phyloP scores from a whole-genome alignment of 2,329 filamentous ascomycete genomes.

The Fusarium liriodendri region DNA sequence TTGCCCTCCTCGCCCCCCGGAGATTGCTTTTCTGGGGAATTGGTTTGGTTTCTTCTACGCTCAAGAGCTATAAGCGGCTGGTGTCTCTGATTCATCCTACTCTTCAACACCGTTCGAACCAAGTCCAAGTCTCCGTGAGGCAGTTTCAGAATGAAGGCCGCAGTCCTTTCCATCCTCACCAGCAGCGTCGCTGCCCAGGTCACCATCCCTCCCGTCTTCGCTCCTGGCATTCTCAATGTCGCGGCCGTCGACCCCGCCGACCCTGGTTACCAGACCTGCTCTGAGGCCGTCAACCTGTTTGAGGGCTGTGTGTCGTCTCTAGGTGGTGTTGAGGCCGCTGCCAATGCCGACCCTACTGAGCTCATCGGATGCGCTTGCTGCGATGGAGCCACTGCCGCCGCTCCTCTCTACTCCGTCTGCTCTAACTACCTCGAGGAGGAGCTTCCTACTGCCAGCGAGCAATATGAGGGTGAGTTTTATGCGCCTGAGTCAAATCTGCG shows the following conservation, averaged over 20 bases:
- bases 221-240: constrained; percentile 35
- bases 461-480: constrained; percentile 41
- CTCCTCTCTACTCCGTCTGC: constrained; percentile 44
- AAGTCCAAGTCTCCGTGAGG: background rate
- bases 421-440: constrained; percentile 44
- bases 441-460: constrained; percentile 30
- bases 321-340: constrained; percentile 40
- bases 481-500: background rate
- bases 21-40: constrained; percentile 13
- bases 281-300: constrained; percentile 34
- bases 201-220: constrained; percentile 32
- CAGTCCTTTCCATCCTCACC: constrained; percentile 37
- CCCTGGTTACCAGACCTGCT: constrained; percentile 41
- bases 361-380: constrained; percentile 48
- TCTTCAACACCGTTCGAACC: constrained; percentile 4
- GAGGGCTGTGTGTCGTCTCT: constrained; percentile 35
- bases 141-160: constrained; percentile 40
- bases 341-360: constrained; percentile 35
- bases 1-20: constrained; percentile 8
- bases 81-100: background rate
- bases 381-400: constrained; percentile 28
- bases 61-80: constrained; percentile 18
- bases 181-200: constrained; percentile 43
- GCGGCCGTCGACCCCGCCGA: constrained; percentile 41
- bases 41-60: constrained; percentile 4